These are phyloP conservation scores for Nymphaea thermarum DNA, from an alignment of 164 flowering plant species.

Conservation along the genomic window DNA sequence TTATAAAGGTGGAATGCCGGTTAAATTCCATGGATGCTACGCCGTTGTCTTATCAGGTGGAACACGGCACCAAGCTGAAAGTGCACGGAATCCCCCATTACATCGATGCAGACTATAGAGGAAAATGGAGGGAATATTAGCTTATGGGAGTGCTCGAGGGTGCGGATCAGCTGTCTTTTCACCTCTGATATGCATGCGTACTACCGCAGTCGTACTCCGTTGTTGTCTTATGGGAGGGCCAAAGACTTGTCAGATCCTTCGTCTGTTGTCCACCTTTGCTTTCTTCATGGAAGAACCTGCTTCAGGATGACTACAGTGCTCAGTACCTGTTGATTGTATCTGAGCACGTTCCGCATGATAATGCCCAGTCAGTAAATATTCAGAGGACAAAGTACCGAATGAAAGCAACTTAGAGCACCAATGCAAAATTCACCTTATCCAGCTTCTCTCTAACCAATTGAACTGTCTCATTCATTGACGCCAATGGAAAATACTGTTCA, in stretches of 20 bases:
- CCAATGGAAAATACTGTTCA: conserved; percentile 74
- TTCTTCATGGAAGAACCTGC: conserved; percentile 45
- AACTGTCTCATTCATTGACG: conserved; percentile 83
- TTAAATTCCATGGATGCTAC: no score
- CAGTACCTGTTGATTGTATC: conserved; percentile 53
- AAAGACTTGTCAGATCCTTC: conserved; percentile 43
- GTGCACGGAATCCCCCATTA: no score
- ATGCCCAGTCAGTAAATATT: neutral
- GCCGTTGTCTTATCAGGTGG: no score
- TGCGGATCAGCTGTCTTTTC: no score
- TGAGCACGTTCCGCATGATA: conserved; percentile 10
- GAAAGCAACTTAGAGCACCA: neutral
- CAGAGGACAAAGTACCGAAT: neutral
- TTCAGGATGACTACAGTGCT: conserved; percentile 15
- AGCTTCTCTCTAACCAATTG: conserved; percentile 66
- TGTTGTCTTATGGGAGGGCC: no score
- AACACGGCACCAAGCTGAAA: no score
- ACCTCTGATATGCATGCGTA: no score
- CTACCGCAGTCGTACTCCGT: no score
- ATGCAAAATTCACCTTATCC: conserved; percentile 42
- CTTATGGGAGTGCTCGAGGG: no score
- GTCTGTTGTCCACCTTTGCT: conserved; percentile 56
- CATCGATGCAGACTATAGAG: no score
- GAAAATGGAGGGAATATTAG: no score
- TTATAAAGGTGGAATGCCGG: no score